phyloP scores from a whole-genome alignment of 2,329 filamentous ascomycete species.

The Monilinia polystroma region DNA sequence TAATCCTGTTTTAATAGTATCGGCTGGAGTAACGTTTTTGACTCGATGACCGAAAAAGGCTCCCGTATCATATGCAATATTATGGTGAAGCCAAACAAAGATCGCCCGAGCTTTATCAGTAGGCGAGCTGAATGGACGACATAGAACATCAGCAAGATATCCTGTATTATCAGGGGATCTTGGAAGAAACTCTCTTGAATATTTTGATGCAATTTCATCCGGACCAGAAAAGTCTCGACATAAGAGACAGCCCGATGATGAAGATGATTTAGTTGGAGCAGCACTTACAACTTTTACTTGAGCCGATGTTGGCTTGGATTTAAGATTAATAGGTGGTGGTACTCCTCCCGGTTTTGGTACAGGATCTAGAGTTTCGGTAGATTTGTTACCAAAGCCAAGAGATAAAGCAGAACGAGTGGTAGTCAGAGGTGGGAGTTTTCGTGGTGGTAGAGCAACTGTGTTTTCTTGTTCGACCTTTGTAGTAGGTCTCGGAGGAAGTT shows the following conservation, averaged over 20 bases:
- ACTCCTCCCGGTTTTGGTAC: constrained; percentile 28
- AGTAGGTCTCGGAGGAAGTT: constrained; percentile 49
- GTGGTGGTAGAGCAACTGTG: constrained; percentile 25
- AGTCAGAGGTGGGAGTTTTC: constrained; percentile 33
- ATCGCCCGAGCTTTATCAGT: constrained; percentile 93
- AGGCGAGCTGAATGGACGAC: constrained; percentile 71
- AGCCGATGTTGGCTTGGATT: constrained; percentile 41
- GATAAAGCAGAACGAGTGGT: constrained; percentile 29
- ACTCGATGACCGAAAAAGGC: constrained; percentile 75
- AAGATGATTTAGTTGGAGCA: constrained; percentile 30
- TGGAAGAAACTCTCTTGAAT: constrained; percentile 71
- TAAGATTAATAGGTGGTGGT: constrained; percentile 38
- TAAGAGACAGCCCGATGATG: constrained; percentile 60
- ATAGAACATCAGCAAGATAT: constrained; percentile 76
- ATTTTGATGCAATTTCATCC: constrained; percentile 74
- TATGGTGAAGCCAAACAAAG: constrained; percentile 95
- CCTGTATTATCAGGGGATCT: constrained; percentile 58
- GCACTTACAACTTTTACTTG: constrained; percentile 49
- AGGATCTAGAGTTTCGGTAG: constrained; percentile 31
- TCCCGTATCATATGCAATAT: constrained; percentile 79
- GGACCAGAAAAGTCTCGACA: constrained; percentile 87
- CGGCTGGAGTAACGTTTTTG: constrained; percentile 64
- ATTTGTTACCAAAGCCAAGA: constrained; percentile 35
- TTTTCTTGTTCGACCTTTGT: constrained; percentile 30
- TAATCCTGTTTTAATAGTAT: constrained; percentile 72